Base-by-base conservation (phyloP, 179 eudicot genomes). In the Kewa caespitosa region DNA sequence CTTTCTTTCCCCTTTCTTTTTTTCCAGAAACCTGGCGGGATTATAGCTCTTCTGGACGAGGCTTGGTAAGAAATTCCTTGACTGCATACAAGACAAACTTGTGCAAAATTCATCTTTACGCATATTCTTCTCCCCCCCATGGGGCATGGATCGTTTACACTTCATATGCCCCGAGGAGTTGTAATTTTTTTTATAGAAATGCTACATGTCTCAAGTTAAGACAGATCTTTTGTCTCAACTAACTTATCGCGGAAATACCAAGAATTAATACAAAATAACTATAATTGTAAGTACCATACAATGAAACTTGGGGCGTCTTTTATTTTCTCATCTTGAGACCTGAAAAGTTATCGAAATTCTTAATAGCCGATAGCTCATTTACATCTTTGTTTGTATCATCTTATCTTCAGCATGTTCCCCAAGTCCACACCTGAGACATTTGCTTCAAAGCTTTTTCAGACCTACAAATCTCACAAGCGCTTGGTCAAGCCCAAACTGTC, bases 401-500 rank as follows among this genome's bases (percentile, higher is more conserved):
- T 69, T 81, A 33, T 78, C 80, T 87, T 60, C 87, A 94, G 97
- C 79, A 94, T 95, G 99, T 95, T 95, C 80, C 99, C 97, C 55
- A 95, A 95, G 90, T 95, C 99, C 63, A 95, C 97, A 34, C 88
- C 84, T 65, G 99, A 93, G 89, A 93, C 99, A 70, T 88, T 95
- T 80, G 81, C 97, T n/a, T 90, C 90, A 78, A 95, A 95, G 92
- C 95, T 93, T 70, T 95, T 84, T 83, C 97, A 93, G 87, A 95
- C 97, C 22, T 90, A 91, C 80, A 93, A 89, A 85, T 81, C 15
- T 78, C 88, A 93, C 88, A 93, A 87, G 85, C 97, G 99, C 74
- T 85, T 95, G 78, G 42, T 88, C 84, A 95, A 93, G 90, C 95
- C 99, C 64, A 95, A 95, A 85, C 78, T 95, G 62, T 95, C 99